Percentiles rank a stretch among this genome's conserved stretches.
Evolutionary conservation across 176 grass and related monocot species (phyloP).

Genomic region (Bothriochloa decipiens): DNA sequence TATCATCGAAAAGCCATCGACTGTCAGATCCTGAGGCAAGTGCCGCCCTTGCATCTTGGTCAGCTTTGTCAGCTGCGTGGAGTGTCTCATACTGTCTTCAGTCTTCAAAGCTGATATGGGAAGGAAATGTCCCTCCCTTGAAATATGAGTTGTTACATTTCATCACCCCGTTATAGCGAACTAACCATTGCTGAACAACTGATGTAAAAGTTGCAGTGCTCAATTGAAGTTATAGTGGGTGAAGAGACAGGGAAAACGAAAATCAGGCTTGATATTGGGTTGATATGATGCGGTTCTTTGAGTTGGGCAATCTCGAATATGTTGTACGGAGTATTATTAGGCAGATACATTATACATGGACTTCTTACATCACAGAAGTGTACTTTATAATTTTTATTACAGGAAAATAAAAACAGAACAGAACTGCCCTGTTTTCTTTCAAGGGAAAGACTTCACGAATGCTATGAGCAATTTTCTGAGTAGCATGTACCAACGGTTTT

Average conservation of each 20-base stretch:
- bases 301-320: neutral
- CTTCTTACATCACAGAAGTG: neutral
- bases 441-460: neutral
- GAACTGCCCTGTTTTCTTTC: neutral
- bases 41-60: neutral
- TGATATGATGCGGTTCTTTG: neutral
- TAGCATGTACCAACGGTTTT: neutral
- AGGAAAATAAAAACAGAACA: neutral
- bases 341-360: neutral
- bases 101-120: neutral
- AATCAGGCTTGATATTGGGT: neutral
- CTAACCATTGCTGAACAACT: too few relatives aligned
- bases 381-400: neutral
- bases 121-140: neutral
- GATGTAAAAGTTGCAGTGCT: too few relatives aligned
- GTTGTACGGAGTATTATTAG: neutral
- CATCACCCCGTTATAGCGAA: too few relatives aligned
- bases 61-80: neutral
- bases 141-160: neutral
- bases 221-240: too few relatives aligned
- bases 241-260: too few relatives aligned
- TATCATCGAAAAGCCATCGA: conserved; percentile 38
- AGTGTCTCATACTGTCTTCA: neutral
- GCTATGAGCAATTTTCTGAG: neutral
- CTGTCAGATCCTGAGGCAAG: conserved; percentile 38